phyloP scores from a whole-genome alignment of 345 rosid genomes.

The Luvunga scandens region DNA sequence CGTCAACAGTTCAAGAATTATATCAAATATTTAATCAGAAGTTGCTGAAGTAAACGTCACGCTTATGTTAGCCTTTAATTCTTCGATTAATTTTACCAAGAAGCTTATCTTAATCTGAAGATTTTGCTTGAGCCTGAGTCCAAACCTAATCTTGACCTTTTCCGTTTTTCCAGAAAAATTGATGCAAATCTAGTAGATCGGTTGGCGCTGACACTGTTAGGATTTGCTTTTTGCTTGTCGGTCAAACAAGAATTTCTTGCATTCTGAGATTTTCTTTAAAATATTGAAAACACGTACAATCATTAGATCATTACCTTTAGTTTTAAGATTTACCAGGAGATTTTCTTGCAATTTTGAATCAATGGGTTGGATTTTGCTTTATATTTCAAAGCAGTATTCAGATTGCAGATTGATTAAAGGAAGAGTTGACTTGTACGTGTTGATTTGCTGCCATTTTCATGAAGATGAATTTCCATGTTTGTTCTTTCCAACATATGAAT shows the following conservation, averaged over 20 bases:
- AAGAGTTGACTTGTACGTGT: background rate
- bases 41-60: slow-evolving; percentile 1
- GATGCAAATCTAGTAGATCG: background rate
- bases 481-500: background rate
- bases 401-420: background rate
- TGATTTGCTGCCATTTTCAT: background rate
- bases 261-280: background rate
- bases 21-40: background rate
- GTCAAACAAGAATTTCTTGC: background rate
- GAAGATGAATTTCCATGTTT: background rate
- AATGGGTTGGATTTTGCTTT: background rate
- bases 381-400: background rate
- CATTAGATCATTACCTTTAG: background rate
- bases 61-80: background rate
- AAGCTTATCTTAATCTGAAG: background rate
- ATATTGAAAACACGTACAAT: background rate
- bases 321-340: background rate
- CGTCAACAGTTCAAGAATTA: background rate
- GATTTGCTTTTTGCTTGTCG: background rate
- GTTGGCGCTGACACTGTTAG: background rate
- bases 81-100: background rate
- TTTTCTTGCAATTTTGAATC: background rate
- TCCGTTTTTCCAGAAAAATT: background rate
- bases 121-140: too few relatives aligned
- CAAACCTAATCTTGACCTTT: background rate